Percentiles rank a stretch among this genome's conserved stretches.
These are phyloP conservation scores for Aspergillus uvarum DNA, from an alignment of 2,329 filamentous ascomycete genomes.

Conservation along the genomic window DNA sequence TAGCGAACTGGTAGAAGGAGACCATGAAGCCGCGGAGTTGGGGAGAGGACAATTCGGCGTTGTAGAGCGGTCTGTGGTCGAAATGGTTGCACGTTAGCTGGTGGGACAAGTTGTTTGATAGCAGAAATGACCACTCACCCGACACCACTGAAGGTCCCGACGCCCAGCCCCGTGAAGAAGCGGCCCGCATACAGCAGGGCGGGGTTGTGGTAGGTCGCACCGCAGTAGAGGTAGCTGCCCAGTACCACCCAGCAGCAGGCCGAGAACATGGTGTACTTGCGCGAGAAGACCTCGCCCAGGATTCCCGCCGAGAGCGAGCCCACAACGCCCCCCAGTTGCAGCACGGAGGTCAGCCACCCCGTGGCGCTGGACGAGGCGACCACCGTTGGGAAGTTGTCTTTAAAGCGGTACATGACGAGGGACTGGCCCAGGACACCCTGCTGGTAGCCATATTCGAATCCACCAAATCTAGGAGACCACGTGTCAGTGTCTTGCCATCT, in stretches of 20 bases:
- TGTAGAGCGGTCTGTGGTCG: constrained; percentile 40
- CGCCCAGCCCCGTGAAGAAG: constrained; percentile 34
- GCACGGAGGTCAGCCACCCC: constrained; percentile 52
- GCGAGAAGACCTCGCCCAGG: constrained; percentile 52
- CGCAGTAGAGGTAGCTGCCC: constrained; percentile 40
- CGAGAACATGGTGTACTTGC: constrained; percentile 54
- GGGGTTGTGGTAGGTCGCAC: constrained; percentile 26
- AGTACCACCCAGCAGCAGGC: constrained; percentile 51
- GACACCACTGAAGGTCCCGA: constrained; percentile 35
- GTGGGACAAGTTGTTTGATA: no score
- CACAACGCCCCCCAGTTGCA: constrained; percentile 51
- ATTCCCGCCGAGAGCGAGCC: constrained; percentile 46
- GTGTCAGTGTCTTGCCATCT: no score
- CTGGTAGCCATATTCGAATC: constrained; percentile 53
- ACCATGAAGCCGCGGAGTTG: constrained; percentile 35
- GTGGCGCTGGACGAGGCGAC: constrained; percentile 41
- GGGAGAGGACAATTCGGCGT: constrained; percentile 48
- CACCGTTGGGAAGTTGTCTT: constrained; percentile 47
- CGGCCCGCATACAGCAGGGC: constrained; percentile 28
- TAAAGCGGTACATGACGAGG: constrained; percentile 53
- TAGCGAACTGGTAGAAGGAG: constrained; percentile 36
- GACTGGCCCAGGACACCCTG: constrained; percentile 45
- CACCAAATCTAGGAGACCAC: constrained; percentile 37
- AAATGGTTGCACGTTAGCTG: no score
- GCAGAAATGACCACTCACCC: constrained; percentile 17